Conservation (phyloP, 495 filamentous ascomycete genomes). For the Penicillium flavigenum region DNA sequence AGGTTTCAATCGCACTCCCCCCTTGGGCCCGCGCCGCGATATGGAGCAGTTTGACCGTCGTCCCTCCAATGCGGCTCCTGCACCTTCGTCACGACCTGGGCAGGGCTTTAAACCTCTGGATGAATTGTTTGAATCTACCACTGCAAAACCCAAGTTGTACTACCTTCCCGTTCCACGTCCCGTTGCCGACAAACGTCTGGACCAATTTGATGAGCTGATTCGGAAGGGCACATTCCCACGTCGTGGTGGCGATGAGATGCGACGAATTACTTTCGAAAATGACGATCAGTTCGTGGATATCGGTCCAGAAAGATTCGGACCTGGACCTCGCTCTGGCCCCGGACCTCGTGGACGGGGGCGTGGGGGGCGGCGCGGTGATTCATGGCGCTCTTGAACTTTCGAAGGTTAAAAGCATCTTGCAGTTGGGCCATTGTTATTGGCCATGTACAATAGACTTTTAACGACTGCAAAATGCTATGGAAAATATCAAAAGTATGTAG, state of each 20-base stretch:
- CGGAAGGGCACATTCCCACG: constrained; percentile 45
- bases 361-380: constrained; percentile 28
- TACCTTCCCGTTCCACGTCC: constrained; percentile 54
- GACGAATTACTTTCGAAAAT: constrained; percentile 78
- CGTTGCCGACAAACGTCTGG: constrained; percentile 62
- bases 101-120: constrained; percentile 61
- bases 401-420: not conserved
- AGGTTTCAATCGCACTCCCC: constrained; percentile 37
- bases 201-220: constrained; percentile 56
- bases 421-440: not conserved
- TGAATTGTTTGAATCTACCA: constrained; percentile 61
- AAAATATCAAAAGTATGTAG: too few relatives aligned
- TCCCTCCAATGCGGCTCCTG: constrained; percentile 22
- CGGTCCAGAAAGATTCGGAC: constrained; percentile 57
- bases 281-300: constrained; percentile 68
- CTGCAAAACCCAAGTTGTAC: constrained; percentile 68
- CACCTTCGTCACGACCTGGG: constrained; percentile 30
- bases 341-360: constrained; percentile 36
- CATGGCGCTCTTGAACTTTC: constrained; percentile 6
- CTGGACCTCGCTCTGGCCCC: constrained; percentile 38
- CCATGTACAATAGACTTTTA: constrained; percentile 6
- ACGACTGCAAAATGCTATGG: not conserved
- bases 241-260: constrained; percentile 61
- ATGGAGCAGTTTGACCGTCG: constrained; percentile 25
- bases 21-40: constrained; percentile 37